Conservation (phyloP, 768 basidiomycete species). For the Mycena epipterygia region DNA sequence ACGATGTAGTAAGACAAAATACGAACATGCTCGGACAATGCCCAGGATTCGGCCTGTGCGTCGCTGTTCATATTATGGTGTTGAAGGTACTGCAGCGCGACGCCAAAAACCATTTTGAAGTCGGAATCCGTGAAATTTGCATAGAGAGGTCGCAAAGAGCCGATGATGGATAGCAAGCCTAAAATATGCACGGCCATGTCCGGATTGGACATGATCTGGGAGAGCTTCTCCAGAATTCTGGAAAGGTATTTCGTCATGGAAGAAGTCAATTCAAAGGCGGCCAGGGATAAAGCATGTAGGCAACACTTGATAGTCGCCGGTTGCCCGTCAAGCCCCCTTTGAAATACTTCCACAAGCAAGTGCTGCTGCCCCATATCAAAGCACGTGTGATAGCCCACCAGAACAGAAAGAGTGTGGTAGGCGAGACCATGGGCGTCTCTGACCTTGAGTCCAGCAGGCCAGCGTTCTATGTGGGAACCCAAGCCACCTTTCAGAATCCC, state of each 20-base stretch:
- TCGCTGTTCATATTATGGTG: conserved; percentile 80
- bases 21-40: conserved; percentile 92
- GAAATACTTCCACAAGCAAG: conserved; percentile 79
- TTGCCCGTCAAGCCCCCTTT: conserved; percentile 76
- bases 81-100: conserved; percentile 94
- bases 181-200: conserved; percentile 97
- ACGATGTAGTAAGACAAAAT: conserved; percentile 91
- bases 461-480: conserved; percentile 67
- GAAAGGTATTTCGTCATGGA: conserved; percentile 87
- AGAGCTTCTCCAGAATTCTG: conserved; percentile 86
- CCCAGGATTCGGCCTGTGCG: conserved; percentile 79
- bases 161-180: conserved; percentile 89
- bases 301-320: conserved; percentile 88
- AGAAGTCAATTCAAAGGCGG: conserved; percentile 87
- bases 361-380: conserved; percentile 79
- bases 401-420: conserved; percentile 88
- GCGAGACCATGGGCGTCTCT: conserved; percentile 91
- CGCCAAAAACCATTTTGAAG: conserved; percentile 94
- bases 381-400: conserved; percentile 88
- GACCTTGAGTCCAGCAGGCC: conserved; percentile 73
- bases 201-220: conserved; percentile 94
- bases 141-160: conserved; percentile 83
- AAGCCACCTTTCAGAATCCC: conserved; percentile 73
- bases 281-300: conserved; percentile 89
- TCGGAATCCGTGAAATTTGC: conserved; percentile 93